Base-by-base conservation (phyloP, 2,329 filamentous ascomycete species). In the Ceratocystiopsis sp. region DNA sequence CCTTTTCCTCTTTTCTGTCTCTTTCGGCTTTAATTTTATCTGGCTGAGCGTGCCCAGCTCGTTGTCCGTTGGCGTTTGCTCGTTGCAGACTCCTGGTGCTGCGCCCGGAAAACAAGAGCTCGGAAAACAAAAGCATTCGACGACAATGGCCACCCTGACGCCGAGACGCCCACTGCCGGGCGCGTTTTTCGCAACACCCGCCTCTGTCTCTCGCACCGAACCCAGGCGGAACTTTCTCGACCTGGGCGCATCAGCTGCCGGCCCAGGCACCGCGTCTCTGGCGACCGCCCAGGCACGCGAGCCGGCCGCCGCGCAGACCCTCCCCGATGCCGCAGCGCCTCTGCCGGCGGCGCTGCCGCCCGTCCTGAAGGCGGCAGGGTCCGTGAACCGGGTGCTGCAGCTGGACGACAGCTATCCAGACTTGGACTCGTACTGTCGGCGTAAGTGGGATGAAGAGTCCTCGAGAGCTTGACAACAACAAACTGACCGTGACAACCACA, bases 371-470 rank as follows among this genome's bases (percentile, higher is more conserved):
- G 91, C 85, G 17, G 84, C 86, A 39, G 72, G 70, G 50, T 87
- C 82, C 17, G 80, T 98, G 59, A 93, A 93, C 60, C 73, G 78
- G 50, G 79, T 82, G 38, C 65, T 96, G 38, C 68, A 75, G 46
- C 68, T 71, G 46, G 89, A 96, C 56, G 76, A 78, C 53, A 76
- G 75, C 55, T 98, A 85, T 56, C 87, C 87, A 8, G 84, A 93
- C 50, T 66, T 98, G 16, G 89, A 96, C 59, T 81, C 75, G 45
- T 94, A 94, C 63, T 78, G 93, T 54, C 76, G 79, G 62, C 84
- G 86, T 91, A 68, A 69, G 84, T 72, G 3, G 42, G 9, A 3
- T 34, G 21, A 41, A 13, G 13, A 19, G n/a, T 29, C 35, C 34
- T 40, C 38, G 8, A 13, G 37, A 34, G 17, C 35, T 35, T 14